Percentiles rank a stretch among this genome's conserved stretches.
Conservation (phyloP, 768 basidiomycete species). For the Aureoboletus auriporus region DNA sequence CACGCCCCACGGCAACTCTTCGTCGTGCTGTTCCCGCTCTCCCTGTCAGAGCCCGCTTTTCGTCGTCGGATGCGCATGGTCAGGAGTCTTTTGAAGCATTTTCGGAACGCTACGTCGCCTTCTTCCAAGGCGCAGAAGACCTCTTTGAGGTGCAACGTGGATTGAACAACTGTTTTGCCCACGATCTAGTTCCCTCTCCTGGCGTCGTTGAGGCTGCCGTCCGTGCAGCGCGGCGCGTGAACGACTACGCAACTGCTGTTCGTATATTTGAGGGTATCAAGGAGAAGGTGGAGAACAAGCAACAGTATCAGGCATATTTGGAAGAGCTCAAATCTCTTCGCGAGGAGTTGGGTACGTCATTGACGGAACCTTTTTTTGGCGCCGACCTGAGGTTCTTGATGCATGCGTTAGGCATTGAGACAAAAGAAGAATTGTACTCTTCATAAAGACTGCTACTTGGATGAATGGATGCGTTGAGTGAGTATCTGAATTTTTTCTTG, state of each 20-base stretch:
- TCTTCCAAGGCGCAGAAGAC: constrained; percentile 92
- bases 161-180: constrained; percentile 99
- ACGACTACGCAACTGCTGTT: constrained; percentile 97
- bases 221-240: constrained; percentile 82
- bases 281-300: constrained; percentile 97
- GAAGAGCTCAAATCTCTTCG: constrained; percentile 84
- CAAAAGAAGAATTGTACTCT: constrained; percentile 62
- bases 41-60: constrained; percentile 25
- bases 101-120: constrained; percentile 88
- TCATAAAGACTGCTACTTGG: constrained; percentile 28
- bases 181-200: constrained; percentile 90
- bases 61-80: constrained; percentile 59
- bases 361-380: not conserved
- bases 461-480: constrained; percentile 16
- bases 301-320: constrained; percentile 91
- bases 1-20: constrained; percentile 44
- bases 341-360: constrained; percentile 80
- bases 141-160: constrained; percentile 99
- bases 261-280: constrained; percentile 92
- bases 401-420: constrained; percentile 43
- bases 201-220: constrained; percentile 84
- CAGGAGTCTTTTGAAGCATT: constrained; percentile 94
- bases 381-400: not conserved
- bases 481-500: not conserved
- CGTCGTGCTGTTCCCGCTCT: constrained; percentile 47